These are phyloP conservation scores for Athelia psychrophila DNA, from an alignment of 1,284 basidiomycete genomes.

Conservation along the genomic window DNA sequence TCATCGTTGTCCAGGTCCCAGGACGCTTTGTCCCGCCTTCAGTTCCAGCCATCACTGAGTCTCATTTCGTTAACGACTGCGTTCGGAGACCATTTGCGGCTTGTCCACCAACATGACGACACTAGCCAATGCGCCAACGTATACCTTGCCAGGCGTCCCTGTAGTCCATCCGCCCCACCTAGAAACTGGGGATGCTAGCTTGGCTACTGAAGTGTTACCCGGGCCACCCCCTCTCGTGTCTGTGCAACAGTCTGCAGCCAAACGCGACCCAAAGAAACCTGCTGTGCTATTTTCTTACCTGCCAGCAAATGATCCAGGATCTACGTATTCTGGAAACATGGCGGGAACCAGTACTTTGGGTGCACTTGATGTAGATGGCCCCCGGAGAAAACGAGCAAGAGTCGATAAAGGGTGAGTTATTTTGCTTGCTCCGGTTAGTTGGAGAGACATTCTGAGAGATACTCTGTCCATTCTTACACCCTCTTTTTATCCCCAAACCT, in stretches of 20 bases:
- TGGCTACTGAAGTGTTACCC: conserved; percentile 82
- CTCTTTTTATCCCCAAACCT: conserved; percentile 14
- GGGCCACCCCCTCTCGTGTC: conserved; percentile 72
- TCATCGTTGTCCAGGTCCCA: too few relatives aligned
- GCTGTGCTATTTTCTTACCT: conserved; percentile 66
- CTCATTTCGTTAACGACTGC: too few relatives aligned
- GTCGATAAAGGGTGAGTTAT: conserved; percentile 66
- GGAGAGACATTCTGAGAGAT: conserved; percentile 4
- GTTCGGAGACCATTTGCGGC: too few relatives aligned
- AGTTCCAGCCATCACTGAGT: too few relatives aligned
- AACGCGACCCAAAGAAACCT: conserved; percentile 75
- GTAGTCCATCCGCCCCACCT: conserved; percentile 73
- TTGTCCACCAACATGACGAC: conserved; percentile 42
- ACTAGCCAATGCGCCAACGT: conserved; percentile 63
- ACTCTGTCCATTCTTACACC: conserved; percentile 11
- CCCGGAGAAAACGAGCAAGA: conserved; percentile 68
- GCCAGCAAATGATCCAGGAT: conserved; percentile 76
- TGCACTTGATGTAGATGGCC: conserved; percentile 55
- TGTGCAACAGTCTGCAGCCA: conserved; percentile 60
- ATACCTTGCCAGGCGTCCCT: conserved; percentile 63
- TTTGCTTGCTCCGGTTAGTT: conserved; percentile 6
- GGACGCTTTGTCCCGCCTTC: too few relatives aligned
- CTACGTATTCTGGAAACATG: conserved; percentile 74
- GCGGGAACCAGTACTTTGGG: conserved; percentile 53
- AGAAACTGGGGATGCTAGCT: conserved; percentile 63